Base-by-base conservation (phyloP, 1,139 yeast genomes). In the Geotrichum cucujoidarum region DNA sequence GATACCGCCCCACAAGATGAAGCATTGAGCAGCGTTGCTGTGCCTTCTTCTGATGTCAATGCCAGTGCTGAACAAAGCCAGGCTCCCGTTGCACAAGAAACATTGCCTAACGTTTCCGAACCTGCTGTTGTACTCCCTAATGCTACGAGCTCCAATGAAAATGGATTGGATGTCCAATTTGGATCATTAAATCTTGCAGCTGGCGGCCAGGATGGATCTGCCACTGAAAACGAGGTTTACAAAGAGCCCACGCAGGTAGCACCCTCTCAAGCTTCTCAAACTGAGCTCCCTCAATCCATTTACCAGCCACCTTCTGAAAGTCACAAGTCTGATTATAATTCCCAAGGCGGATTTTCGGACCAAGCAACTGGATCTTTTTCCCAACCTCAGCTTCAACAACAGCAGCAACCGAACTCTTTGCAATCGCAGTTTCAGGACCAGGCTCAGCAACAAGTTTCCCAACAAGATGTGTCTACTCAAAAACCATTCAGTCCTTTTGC, bases 51-150 rank as follows among this genome's bases (percentile, higher is more conserved):
- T n/a, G 49, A 22, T 25, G 47, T n/a, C n/a, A n/a, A n/a, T n/a
- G n/a, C n/a, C n/a, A n/a, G n/a, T n/a, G n/a, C n/a, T n/a, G n/a
- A n/a, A n/a, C n/a, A n/a, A n/a, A n/a, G n/a, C n/a, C n/a, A n/a
- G n/a, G n/a, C n/a, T n/a, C n/a, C n/a, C n/a, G n/a, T n/a, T n/a
- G n/a, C n/a, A n/a, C n/a, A n/a, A n/a, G n/a, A n/a, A n/a, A n/a
- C n/a, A n/a, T n/a, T n/a, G n/a, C n/a, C n/a, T n/a, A n/a, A n/a
- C n/a, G n/a, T n/a, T n/a, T n/a, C n/a, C 57, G 73, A 71, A 33
- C 72, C 71, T 41, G 77, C 83, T 55, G 92, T 84, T 53, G 81
- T 83, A 46, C 76, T 84, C 61, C 92, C 92, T 56, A 63, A 60
- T 18, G 66, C 74, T 36, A 66, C 74, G 44, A 71, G 71, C 45